A percentile compares a stretch with the other conserved stretches of the same genome.
phyloP scores from a whole-genome alignment of 2,329 filamentous ascomycete genomes.

The Aspergillus nomiae region DNA sequence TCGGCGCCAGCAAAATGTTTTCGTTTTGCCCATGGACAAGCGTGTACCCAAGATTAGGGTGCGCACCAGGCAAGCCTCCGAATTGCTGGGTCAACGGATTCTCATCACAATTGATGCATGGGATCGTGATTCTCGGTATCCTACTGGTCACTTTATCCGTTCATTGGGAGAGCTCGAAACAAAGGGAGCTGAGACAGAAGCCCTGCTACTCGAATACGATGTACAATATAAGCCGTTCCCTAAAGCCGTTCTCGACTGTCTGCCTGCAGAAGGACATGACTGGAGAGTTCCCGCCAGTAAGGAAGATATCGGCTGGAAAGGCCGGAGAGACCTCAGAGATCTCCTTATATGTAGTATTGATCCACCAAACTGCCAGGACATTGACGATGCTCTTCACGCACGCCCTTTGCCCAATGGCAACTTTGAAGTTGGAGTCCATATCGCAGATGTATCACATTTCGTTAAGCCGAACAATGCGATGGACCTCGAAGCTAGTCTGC shows the following conservation, averaged over 20 bases:
- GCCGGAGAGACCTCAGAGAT: slow-evolving; percentile 78
- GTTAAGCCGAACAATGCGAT: slow-evolving; percentile 96
- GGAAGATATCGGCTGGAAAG: slow-evolving; percentile 84
- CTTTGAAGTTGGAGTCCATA: slow-evolving; percentile 94
- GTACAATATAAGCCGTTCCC: slow-evolving; percentile 98
- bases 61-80: slow-evolving; percentile 83
- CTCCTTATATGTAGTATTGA: slow-evolving; percentile 97
- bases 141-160: slow-evolving; percentile 89
- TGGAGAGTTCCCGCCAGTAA: slow-evolving; percentile 85
- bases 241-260: slow-evolving; percentile 89
- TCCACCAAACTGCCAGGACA: slow-evolving; percentile 93
- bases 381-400: slow-evolving; percentile 94
- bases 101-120: slow-evolving; percentile 92
- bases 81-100: slow-evolving; percentile 87
- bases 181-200: slow-evolving; percentile 97
- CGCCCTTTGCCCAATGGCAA: slow-evolving; percentile 85
- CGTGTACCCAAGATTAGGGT: slow-evolving; percentile 94
- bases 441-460: slow-evolving; percentile 98
- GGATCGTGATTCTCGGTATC: slow-evolving; percentile 91
- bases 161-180: slow-evolving; percentile 92
- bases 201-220: slow-evolving; percentile 89
- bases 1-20: slow-evolving; percentile 86
- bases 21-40: slow-evolving; percentile 97
- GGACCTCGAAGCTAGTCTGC: slow-evolving; percentile 91
- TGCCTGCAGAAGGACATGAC: slow-evolving; percentile 86